Evolutionary conservation across 805 yeast species (phyloP).

Genomic region (Zygosaccharomyces bailii): DNA sequence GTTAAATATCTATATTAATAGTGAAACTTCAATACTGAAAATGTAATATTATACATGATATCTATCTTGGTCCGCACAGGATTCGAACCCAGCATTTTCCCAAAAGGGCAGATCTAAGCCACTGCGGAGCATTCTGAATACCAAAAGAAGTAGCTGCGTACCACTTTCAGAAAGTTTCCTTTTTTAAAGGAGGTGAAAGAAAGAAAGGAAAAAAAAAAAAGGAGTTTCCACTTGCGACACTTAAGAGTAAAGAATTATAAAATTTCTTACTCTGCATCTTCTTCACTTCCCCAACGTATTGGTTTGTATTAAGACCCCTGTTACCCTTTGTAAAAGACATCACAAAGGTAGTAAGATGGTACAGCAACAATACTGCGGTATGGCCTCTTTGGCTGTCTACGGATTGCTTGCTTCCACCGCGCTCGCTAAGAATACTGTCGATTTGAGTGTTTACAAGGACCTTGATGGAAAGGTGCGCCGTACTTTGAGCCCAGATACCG

Average conservation of each 20-base stretch:
- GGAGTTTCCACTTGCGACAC: not conserved
- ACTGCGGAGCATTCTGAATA: not conserved
- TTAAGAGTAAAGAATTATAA: not conserved
- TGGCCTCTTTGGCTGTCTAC: constrained; percentile 6
- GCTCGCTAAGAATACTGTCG: constrained; percentile 15
- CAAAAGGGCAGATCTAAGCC: not conserved
- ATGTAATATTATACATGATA: no score
- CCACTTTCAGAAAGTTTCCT: not conserved
- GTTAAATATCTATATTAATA: no score
- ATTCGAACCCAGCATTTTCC: not conserved
- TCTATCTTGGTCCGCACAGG: no score
- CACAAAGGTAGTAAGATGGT: constrained; percentile 3
- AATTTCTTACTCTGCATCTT: not conserved
- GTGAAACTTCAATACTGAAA: no score
- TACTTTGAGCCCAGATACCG: constrained; percentile 9
- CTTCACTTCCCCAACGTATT: no score
- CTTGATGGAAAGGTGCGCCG: constrained; percentile 16
- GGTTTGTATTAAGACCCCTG: no score
- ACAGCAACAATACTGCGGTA: constrained; percentile 1
- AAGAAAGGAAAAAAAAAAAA: not conserved
- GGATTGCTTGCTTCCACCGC: constrained; percentile 6
- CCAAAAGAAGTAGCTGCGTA: not conserved
- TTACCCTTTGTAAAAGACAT: not conserved
- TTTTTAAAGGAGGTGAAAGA: not conserved
- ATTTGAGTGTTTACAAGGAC: constrained; percentile 12